Conservation (phyloP, 768 basidiomycete species). For the Pleurotus citrinopileatus region DNA sequence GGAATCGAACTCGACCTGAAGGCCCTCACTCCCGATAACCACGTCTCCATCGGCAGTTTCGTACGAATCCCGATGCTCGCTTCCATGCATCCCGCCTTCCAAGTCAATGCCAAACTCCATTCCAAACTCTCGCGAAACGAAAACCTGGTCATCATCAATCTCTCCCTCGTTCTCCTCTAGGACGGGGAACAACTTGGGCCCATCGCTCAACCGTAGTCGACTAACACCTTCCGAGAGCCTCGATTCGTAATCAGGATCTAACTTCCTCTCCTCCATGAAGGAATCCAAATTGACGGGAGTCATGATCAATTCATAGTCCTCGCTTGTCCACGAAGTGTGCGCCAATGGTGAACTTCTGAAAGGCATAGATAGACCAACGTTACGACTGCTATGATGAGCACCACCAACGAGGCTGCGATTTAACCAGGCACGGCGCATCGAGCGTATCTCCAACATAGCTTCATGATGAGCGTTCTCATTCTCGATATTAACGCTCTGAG, state of each 20-base stretch:
- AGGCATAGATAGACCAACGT: constrained; percentile 49
- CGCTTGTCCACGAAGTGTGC: constrained; percentile 31
- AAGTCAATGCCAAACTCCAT: constrained; percentile 28
- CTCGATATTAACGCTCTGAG: constrained; percentile 35
- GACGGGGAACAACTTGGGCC: constrained; percentile 35
- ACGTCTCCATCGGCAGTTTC: constrained; percentile 3
- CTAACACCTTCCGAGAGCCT: constrained; percentile 8
- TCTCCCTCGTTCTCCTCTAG: constrained; percentile 34
- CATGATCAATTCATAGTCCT: constrained; percentile 28
- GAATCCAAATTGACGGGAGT: constrained; percentile 9
- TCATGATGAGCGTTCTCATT: constrained; percentile 38
- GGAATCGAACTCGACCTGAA: constrained; percentile 22
- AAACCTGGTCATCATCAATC: constrained; percentile 21
- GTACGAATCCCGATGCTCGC: constrained; percentile 15
- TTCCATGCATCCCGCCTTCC: constrained; percentile 22
- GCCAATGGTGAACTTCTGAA: constrained; percentile 50
- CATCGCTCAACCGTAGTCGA: constrained; percentile 16
- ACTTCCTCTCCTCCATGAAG: constrained; percentile 8
- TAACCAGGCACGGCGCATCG: constrained; percentile 66
- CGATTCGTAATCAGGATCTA: constrained; percentile 14
- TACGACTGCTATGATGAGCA: constrained; percentile 15
- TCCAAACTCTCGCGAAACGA: constrained; percentile 27
- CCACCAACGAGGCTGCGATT: constrained; percentile 41
- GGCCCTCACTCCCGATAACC: constrained; percentile 4
- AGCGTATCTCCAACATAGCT: constrained; percentile 51